phyloP scores from a whole-genome alignment of 306 rosid genomes.

The Acacia acuminata region DNA sequence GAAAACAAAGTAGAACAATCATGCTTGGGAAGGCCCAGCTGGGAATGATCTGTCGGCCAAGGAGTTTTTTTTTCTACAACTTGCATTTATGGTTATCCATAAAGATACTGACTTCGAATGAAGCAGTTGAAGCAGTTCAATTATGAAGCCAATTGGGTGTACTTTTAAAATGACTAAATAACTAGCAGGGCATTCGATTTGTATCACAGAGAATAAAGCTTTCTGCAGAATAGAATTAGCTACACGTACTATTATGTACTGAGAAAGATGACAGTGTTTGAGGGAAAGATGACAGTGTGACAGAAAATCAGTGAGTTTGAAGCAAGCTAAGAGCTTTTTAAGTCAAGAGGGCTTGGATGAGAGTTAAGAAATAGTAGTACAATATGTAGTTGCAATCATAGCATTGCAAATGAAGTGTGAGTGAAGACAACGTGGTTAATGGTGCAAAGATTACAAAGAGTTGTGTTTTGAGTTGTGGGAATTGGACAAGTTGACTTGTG shows the following conservation, averaged over 20 bases:
- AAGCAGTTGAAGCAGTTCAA: background rate
- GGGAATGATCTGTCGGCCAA: conserved; percentile 6
- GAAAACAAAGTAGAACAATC: background rate
- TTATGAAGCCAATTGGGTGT: background rate
- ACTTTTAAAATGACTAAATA: background rate
- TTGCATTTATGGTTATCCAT: background rate
- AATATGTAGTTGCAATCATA: background rate
- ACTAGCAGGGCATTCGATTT: background rate
- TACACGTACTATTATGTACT: background rate
- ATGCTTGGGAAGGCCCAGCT: background rate
- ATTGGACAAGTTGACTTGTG: background rate
- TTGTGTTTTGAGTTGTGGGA: background rate
- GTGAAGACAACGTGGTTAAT: background rate
- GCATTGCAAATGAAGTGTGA: background rate
- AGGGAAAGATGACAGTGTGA: background rate
- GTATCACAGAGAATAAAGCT: background rate
- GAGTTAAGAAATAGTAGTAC: background rate
- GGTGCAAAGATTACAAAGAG: background rate
- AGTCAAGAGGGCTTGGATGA: background rate
- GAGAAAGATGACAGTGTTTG: background rate
- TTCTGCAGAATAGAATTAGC: background rate
- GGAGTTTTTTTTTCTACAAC: background rate
- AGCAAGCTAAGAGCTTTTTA: background rate
- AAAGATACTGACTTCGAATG: background rate
- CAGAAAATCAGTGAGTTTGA: background rate